Evolutionary conservation across 2,329 filamentous ascomycete genomes (phyloP).

Genomic region (Lasiodiplodia sp.): DNA sequence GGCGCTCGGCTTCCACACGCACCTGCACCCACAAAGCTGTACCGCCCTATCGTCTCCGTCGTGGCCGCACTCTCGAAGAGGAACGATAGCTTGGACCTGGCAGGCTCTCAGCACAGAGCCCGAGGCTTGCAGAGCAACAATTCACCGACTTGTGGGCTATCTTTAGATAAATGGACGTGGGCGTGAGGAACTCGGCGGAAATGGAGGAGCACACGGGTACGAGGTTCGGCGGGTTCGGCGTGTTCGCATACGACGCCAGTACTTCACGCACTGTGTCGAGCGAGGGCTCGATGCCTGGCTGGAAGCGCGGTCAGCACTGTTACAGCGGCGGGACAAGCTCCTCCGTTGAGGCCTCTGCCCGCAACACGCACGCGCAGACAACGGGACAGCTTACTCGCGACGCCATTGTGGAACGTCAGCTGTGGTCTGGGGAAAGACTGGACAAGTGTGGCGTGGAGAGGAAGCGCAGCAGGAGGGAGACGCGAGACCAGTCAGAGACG

Average conservation of each 20-base stretch:
- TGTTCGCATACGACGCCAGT: conserved; percentile 58
- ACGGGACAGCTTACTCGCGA: conserved; percentile 21
- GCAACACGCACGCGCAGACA: background rate
- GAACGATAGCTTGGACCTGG: conserved; percentile 77
- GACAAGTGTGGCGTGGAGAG: background rate
- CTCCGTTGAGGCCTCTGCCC: background rate
- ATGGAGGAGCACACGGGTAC: conserved; percentile 85
- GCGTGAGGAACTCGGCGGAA: conserved; percentile 90
- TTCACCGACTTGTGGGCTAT: conserved; percentile 73
- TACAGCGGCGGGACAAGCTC: conserved; percentile 6
- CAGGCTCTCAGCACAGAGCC: conserved; percentile 27
- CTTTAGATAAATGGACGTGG: conserved; percentile 94
- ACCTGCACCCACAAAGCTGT: conserved; percentile 91
- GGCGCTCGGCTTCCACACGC: conserved; percentile 41
- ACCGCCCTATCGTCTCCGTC: conserved; percentile 90
- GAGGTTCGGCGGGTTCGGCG: conserved; percentile 72
- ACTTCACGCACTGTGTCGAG: conserved; percentile 66
- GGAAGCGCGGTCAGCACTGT: conserved; percentile 19
- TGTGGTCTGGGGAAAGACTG: background rate
- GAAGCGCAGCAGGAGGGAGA: conserved; percentile 1
- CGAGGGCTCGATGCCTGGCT: conserved; percentile 60
- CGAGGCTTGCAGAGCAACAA: conserved; percentile 13
- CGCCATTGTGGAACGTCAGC: conserved; percentile 8
- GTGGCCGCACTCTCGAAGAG: conserved; percentile 93
- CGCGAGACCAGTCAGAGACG: background rate